A percentile compares a stretch with the other conserved stretches of the same genome.
Evolutionary conservation across 371 early-diverging fungal genomes (phyloP).

Genomic region (Capillidium heterosporum): DNA sequence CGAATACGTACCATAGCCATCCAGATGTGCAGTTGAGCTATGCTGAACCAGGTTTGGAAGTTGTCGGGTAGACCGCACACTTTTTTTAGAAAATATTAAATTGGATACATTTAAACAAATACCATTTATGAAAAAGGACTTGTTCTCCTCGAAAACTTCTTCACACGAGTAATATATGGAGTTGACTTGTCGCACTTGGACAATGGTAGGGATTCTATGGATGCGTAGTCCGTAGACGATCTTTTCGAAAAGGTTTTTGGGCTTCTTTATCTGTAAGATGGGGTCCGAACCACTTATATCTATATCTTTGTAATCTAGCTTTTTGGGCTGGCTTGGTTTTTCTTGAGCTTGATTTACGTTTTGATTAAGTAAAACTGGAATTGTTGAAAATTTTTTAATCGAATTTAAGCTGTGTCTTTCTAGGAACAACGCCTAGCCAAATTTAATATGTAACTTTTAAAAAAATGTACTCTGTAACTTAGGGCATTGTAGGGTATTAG

Average conservation of each 20-base stretch:
- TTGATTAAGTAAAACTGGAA: no score
- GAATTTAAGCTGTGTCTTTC: no score
- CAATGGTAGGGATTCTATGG: not conserved
- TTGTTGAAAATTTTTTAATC: no score
- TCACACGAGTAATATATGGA: not conserved
- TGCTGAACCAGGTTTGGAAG: slow-evolving; percentile 88
- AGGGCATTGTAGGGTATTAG: no score
- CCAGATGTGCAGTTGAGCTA: slow-evolving; percentile 86
- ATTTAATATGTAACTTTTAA: no score
- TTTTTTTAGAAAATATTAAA: slow-evolving; percentile 8
- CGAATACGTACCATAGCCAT: slow-evolving; percentile 72
- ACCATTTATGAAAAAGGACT: not conserved
- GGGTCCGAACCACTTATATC: not conserved
- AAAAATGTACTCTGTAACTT: no score
- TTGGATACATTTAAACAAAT: not conserved
- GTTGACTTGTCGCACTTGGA: not conserved
- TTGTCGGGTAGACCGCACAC: slow-evolving; percentile 61
- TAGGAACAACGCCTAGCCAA: no score
- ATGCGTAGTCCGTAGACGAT: not conserved
- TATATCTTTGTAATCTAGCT: no score
- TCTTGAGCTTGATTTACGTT: no score
- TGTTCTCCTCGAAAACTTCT: slow-evolving; percentile 1
- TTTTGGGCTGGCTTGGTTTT: no score
- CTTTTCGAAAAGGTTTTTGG: not conserved
- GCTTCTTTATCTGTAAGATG: not conserved